A percentile compares a stretch with the other conserved stretches of the same genome.
Evolutionary conservation across 345 rosid genomes (phyloP).

Genomic region (Arabidopsis suecica): DNA sequence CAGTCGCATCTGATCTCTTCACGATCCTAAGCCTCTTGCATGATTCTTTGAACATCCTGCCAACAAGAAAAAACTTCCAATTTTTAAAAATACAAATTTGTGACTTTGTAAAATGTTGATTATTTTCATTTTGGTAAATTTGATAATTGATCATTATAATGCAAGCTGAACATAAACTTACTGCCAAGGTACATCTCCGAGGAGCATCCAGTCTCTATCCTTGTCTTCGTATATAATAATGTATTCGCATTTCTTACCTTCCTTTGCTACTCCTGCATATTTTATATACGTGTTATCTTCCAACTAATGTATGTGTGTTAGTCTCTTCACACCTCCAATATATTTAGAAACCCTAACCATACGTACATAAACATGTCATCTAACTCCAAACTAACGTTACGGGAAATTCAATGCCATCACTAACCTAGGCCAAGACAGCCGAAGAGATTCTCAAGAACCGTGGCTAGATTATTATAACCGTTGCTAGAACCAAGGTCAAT

Average conservation of each 20-base stretch:
- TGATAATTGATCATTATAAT: neutral
- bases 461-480: constrained; percentile 62
- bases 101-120: neutral
- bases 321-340: neutral
- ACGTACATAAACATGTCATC: neutral
- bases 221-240: constrained; percentile 74
- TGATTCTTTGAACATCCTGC: constrained; percentile 70
- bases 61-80: neutral
- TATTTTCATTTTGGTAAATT: neutral
- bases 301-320: neutral
- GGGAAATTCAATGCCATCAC: neutral
- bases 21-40: constrained; percentile 66
- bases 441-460: constrained; percentile 72
- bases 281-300: neutral
- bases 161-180: constrained; percentile 42
- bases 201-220: constrained; percentile 86
- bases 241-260: constrained; percentile 52
- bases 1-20: constrained; percentile 65
- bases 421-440: constrained; percentile 63
- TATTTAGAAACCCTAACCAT: neutral
- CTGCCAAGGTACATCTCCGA: constrained; percentile 89
- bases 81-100: neutral
- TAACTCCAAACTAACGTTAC: neutral
- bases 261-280: constrained; percentile 56
- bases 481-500: constrained; percentile 59